Base-by-base conservation (phyloP, 192 early-diverging fungal species). In the Backusella liffmaniae region DNA sequence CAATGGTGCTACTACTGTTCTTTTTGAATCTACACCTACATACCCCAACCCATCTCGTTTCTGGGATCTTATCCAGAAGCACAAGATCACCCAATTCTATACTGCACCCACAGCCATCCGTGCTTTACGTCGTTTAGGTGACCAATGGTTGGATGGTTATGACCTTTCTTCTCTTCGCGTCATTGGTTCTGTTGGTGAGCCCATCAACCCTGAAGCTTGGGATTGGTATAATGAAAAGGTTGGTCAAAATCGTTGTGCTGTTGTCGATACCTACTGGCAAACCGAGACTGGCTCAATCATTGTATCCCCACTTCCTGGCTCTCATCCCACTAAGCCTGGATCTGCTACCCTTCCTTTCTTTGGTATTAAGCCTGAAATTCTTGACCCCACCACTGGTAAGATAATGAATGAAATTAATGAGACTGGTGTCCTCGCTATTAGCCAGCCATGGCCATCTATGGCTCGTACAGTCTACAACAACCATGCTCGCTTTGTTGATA, bases 201-300 rank as follows among this genome's bases (percentile, higher is more conserved):
- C 97, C 69, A 98, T 98, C 83, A 96, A 97, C 84, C 94, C 95
- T 49, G 95, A 97, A 76, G 96, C 97, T 32, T 98, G 97, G 97
- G 85, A 90, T 73, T 98, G 97, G 97, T 98, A 98, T 86, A 88
- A 95, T 86, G 88, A 94, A 74, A 89, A 94, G 36, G 94, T 98
- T 53, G 96, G 96, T 35, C 88, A 93, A 69, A 87, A 88, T n/a
- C 89, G 90, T 66, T 97, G 96, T 84, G 90, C 94, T 16, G 90
- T 98, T 18, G 96, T 98, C 26, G 97, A 98, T 86, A 98, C 97
- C 5, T 98, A 97, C 91, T 94, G 92, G 92, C 90, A 92, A 77
- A 94, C 91, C 26, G 96, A 98, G 88, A 96, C 96, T 29, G 96
- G 96, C 32, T 94, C 91, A 16, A 94, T 94, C 75, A 92, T 98